Evolutionary conservation across 2,329 filamentous ascomycete species (phyloP).

Genomic region (Cytospora paraplurivora): DNA sequence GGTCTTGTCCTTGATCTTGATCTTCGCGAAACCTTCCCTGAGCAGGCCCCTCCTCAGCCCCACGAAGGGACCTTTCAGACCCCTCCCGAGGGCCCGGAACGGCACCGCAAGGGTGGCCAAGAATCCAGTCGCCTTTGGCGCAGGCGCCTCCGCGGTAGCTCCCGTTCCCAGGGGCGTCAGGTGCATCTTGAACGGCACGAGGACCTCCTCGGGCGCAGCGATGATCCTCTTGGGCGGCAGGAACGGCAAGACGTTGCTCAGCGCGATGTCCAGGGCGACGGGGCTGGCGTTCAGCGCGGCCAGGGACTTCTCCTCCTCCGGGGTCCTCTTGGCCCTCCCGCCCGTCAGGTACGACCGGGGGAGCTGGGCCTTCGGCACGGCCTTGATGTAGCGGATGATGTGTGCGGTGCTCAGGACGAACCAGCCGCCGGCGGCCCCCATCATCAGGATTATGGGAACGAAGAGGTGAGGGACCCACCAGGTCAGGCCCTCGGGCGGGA

Average conservation of each 20-base stretch:
- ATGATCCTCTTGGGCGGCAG: slow-evolving; percentile 47
- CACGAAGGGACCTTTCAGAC: slow-evolving; percentile 44
- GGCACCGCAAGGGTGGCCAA: slow-evolving; percentile 51
- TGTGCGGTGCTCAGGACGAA: slow-evolving; percentile 60
- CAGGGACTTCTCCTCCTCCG: slow-evolving; percentile 14
- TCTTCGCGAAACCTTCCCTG: slow-evolving; percentile 57
- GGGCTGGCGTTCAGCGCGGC: slow-evolving; percentile 30
- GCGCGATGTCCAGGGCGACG: slow-evolving; percentile 55
- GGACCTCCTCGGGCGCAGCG: slow-evolving; percentile 41
- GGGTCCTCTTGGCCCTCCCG: slow-evolving; percentile 7
- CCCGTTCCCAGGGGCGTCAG: slow-evolving; percentile 35
- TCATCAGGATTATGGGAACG: slow-evolving; percentile 58
- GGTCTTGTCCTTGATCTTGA: slow-evolving; percentile 49
- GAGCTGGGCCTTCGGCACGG: slow-evolving; percentile 46
- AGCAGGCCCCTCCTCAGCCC: slow-evolving; percentile 55
- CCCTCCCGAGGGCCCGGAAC: slow-evolving; percentile 53
- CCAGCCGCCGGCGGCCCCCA: slow-evolving; percentile 61
- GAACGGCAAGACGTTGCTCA: slow-evolving; percentile 53
- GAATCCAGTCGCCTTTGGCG: neutral
- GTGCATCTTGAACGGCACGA: slow-evolving; percentile 37
- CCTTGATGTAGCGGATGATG: slow-evolving; percentile 60
- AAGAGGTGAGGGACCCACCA: slow-evolving; percentile 61
- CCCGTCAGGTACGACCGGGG: slow-evolving; percentile 18
- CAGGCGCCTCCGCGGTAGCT: neutral
- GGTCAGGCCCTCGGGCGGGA: slow-evolving; percentile 53